Percentiles rank a stretch among this genome's conserved stretches.
phyloP scores from a whole-genome alignment of 768 basidiomycete species.

The Mycena indigotica region DNA sequence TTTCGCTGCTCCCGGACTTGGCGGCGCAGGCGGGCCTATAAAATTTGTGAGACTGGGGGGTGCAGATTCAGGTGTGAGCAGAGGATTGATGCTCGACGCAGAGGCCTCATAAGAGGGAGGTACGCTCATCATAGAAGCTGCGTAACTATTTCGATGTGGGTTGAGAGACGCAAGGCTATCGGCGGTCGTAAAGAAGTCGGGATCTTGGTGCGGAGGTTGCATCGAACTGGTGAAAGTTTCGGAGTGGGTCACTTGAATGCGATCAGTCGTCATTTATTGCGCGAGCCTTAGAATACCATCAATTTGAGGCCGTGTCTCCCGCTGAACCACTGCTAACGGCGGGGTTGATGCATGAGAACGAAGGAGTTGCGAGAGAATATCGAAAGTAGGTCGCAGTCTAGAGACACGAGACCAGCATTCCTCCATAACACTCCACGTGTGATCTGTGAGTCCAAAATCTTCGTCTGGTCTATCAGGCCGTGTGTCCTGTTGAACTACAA shows the following conservation, averaged over 20 bases:
- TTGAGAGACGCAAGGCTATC: slow-evolving; percentile 11
- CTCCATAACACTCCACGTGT: slow-evolving; percentile 29
- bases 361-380: slow-evolving; percentile 23
- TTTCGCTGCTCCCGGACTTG: background rate
- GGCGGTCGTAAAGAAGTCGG: background rate
- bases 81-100: background rate
- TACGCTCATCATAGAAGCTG: slow-evolving; percentile 12
- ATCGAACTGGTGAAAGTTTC: no score
- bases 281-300: no score
- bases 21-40: background rate
- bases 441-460: slow-evolving; percentile 23
- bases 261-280: no score
- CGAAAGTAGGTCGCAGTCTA: slow-evolving; percentile 29
- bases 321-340: background rate
- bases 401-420: slow-evolving; percentile 30
- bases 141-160: slow-evolving; percentile 2
- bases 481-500: slow-evolving; percentile 28
- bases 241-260: no score
- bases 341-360: slow-evolving; percentile 4
- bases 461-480: slow-evolving; percentile 31
- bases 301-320: background rate
- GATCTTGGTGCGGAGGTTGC: no score
- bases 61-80: background rate
- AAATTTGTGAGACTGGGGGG: background rate
- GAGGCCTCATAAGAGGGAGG: slow-evolving; percentile 19